Evolutionary conservation across 768 basidiomycete species (phyloP).

Genomic region (Hebeloma cylindrosporum): DNA sequence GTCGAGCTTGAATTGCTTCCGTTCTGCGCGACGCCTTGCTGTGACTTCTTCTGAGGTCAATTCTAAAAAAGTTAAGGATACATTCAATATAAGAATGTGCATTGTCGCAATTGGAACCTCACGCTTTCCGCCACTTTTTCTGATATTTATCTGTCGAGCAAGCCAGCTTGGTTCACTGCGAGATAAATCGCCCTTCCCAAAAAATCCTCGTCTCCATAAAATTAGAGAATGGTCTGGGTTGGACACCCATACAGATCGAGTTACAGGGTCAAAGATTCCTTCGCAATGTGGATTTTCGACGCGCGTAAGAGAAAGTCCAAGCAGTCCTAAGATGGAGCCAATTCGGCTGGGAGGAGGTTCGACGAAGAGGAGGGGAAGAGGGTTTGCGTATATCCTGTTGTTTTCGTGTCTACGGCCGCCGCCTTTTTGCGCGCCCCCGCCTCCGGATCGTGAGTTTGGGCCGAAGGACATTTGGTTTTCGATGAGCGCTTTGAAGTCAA

Average conservation of each 20-base stretch:
- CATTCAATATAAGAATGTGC: not conserved
- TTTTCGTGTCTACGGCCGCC: constrained; percentile 59
- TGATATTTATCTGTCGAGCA: constrained; percentile 70
- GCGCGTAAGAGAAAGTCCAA: constrained; percentile 59
- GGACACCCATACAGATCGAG: constrained; percentile 87
- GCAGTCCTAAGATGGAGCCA: constrained; percentile 47
- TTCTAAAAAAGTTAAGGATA: constrained; percentile 38
- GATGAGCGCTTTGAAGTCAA: constrained; percentile 1
- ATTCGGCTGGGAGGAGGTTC: constrained; percentile 43
- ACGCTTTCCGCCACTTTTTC: constrained; percentile 61
- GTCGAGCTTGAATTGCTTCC: constrained; percentile 91
- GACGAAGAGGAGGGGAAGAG: constrained; percentile 61
- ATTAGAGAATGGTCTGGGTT: constrained; percentile 60
- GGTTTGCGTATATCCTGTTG: constrained; percentile 66
- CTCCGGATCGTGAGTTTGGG: constrained; percentile 38
- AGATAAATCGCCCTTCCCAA: constrained; percentile 94
- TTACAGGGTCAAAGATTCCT: constrained; percentile 74
- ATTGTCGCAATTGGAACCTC: constrained; percentile 24
- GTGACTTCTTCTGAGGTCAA: constrained; percentile 91
- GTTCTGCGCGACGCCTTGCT: constrained; percentile 80
- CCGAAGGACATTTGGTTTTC: constrained; percentile 1
- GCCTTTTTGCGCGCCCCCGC: constrained; percentile 41
- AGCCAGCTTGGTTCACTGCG: constrained; percentile 96
- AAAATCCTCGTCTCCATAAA: constrained; percentile 91
- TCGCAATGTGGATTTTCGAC: constrained; percentile 72